Evolutionary conservation across 2,329 filamentous ascomycete species (phyloP), one percentile per base, ranked within the genome.

Genomic region (Microcyclospora pomicola): DNA sequence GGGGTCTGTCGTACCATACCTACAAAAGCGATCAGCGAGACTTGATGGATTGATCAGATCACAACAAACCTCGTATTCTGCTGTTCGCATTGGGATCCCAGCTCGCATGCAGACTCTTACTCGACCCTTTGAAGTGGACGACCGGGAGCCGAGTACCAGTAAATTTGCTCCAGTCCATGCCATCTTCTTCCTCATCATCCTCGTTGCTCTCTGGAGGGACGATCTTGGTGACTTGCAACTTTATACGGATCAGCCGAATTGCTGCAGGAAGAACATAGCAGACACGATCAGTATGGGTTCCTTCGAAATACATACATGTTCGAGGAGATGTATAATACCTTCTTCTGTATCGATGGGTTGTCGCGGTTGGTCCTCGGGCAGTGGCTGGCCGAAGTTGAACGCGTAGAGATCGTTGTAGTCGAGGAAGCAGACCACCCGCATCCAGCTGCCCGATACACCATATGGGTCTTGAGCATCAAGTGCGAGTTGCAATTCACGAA

Each of bases 391-490:
- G 51, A 85, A 85, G 53, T 87, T 87, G 63, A 77, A 85, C 14
- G 63, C 61, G 55, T 77, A 80, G 28, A 87, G 73, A 53, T 86
- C 80, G 48, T 71, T 74, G 54, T 80, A 85, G 55, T 85, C 80
- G 15, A 59, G 47, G 39, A 59, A 57, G 42, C 56, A 56, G 33
- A 59, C 53, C 47, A 82, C 75, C 29, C 82, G 67, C 51, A 80
- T 68, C 78, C 80, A 88, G 6, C 72, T 75, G 1, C 82, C 82
- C 0, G 72, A 72, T 4, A 86, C 65, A 33, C 72, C 75, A 49
- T 82, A 88, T 0, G 82, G 82, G 52, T 87, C 82, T 38, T 66
- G 58, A 7, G 65, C 57, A 19, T 74, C 69, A 13, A 77, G 52
- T 0, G 65, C 56, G 2, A 62, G 54, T 5, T 66, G 62, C 0